These are phyloP conservation scores for Hanseniaspora valbyensis DNA, from an alignment of 805 yeast species.

Conservation along the genomic window DNA sequence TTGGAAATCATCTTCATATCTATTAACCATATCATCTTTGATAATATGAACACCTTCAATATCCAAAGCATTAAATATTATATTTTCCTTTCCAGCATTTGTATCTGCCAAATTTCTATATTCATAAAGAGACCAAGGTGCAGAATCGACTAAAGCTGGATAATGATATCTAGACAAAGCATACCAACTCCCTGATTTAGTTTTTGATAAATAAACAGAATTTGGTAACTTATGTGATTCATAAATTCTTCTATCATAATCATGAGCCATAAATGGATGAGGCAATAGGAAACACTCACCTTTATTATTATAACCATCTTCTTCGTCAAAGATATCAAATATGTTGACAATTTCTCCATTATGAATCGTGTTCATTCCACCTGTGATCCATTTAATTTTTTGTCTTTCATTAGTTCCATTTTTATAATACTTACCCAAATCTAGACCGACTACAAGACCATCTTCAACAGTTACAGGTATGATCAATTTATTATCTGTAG, in stretches of 20 bases:
- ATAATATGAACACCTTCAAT: conserved; percentile 13
- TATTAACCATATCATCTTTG: conserved; percentile 3
- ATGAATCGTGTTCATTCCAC: conserved; percentile 10
- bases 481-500: conserved; percentile 43
- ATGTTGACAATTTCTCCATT: conserved; percentile 45
- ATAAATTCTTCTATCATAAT: conserved; percentile 15
- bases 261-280: conserved; percentile 43
- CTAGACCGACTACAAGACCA: conserved; percentile 5
- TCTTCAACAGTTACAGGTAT: conserved; percentile 10
- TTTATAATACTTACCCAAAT: not conserved
- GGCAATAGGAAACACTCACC: conserved; percentile 46
- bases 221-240: conserved; percentile 21
- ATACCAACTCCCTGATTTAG: conserved; percentile 62
- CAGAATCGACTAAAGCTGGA: conserved; percentile 71
- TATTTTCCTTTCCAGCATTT: not conserved
- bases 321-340: conserved; percentile 58
- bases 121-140: conserved; percentile 58
- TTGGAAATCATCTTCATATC: not conserved
- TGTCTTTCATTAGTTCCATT: conserved; percentile 11
- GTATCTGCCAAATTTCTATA: conserved; percentile 15
- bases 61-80: not conserved
- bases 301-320: conserved; percentile 20
- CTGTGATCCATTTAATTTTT: conserved; percentile 45
- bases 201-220: conserved; percentile 53
- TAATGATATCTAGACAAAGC: conserved; percentile 70